Evolutionary conservation across 2,329 filamentous ascomycete genomes (phyloP).

Genomic region (Fusarium sp.): DNA sequence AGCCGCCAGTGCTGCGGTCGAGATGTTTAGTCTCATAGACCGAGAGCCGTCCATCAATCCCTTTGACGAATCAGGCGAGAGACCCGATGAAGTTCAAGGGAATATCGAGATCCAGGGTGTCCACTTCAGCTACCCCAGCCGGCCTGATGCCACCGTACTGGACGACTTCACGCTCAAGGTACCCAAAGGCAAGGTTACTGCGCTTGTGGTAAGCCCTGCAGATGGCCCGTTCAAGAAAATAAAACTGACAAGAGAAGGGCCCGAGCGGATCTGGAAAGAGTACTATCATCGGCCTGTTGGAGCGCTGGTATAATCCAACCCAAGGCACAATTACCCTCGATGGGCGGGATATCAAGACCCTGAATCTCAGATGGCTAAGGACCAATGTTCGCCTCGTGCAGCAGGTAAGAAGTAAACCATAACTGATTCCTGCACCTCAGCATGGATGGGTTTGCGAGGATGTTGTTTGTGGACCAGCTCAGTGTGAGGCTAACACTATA

Average conservation of each 20-base stretch:
- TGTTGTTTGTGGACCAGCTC: background rate
- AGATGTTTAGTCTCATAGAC: constrained; percentile 46
- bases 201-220: constrained; percentile 46
- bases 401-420: constrained; percentile 16
- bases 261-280: constrained; percentile 52
- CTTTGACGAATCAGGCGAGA: constrained; percentile 44
- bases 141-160: constrained; percentile 54
- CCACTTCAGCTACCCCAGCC: constrained; percentile 56
- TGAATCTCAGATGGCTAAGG: constrained; percentile 52
- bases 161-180: constrained; percentile 54
- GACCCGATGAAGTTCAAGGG: constrained; percentile 40
- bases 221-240: background rate
- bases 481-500: background rate
- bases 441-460: background rate
- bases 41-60: constrained; percentile 50
- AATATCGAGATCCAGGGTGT: constrained; percentile 52
- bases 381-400: constrained; percentile 51
- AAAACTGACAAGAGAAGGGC: constrained; percentile 7
- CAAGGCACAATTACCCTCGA: constrained; percentile 49
- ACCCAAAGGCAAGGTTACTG: constrained; percentile 57
- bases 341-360: constrained; percentile 40
- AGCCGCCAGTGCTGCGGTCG: constrained; percentile 46
- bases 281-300: constrained; percentile 53
- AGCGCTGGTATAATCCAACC: constrained; percentile 51
- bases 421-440: no score